Percentiles rank a stretch among this genome's conserved stretches.
phyloP scores from a whole-genome alignment of 2,329 filamentous ascomycete species.

The Fusarium sp. region DNA sequence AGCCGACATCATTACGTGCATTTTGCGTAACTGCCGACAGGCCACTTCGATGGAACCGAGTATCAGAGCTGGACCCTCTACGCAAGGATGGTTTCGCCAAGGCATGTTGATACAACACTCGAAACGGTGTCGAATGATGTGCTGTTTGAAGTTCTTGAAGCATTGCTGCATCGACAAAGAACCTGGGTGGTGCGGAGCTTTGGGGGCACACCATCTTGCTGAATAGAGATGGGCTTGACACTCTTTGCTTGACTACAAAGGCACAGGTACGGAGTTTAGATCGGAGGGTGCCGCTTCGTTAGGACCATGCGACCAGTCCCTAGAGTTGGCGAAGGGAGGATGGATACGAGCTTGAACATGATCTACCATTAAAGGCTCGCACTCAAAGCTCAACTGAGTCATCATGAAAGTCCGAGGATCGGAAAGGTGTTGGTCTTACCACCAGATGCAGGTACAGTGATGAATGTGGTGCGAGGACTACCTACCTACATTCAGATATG shows the following conservation, averaged over 20 bases:
- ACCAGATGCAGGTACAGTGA: background rate
- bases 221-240: background rate
- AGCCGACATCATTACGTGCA: background rate
- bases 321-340: background rate
- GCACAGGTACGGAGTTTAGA: background rate
- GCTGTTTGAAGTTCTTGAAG: background rate
- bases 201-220: background rate
- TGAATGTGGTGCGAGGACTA: background rate
- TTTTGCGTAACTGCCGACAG: background rate
- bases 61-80: background rate
- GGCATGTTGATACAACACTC: background rate
- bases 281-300: background rate
- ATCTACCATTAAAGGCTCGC: background rate
- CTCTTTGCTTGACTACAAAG: background rate
- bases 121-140: background rate
- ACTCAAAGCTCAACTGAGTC: background rate
- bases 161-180: background rate
- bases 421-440: background rate
- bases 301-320: background rate
- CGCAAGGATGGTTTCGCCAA: background rate
- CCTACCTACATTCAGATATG: background rate
- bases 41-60: background rate
- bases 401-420: background rate
- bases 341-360: background rate
- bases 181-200: background rate